A percentile compares a stretch with the other conserved stretches of the same genome.
Evolutionary conservation across 192 early-diverging fungal species (phyloP).

Genomic region (Chytriomyces sp.): DNA sequence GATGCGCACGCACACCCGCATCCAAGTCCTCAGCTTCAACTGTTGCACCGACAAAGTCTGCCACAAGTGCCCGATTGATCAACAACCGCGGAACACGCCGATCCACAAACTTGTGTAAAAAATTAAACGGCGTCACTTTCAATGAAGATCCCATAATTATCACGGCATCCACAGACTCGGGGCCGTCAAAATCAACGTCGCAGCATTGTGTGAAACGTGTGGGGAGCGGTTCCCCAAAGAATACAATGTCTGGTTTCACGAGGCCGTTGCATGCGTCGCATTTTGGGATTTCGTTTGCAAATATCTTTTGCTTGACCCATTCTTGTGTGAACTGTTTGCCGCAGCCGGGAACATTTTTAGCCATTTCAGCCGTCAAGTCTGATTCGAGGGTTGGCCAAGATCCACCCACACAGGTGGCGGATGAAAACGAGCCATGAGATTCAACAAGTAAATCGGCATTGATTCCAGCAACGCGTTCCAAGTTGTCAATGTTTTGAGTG

Average conservation of each 20-base stretch:
- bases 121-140: constrained; percentile 87
- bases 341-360: constrained; percentile 43
- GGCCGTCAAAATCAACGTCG: constrained; percentile 13
- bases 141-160: constrained; percentile 94
- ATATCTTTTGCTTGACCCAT: constrained; percentile 25
- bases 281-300: constrained; percentile 62
- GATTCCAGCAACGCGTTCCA: constrained; percentile 85
- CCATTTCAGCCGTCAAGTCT: constrained; percentile 9
- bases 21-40: background rate
- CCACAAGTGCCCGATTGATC: constrained; percentile 87
- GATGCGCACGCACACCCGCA: no score
- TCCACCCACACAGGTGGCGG: constrained; percentile 75
- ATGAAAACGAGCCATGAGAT: constrained; percentile 90
- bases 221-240: constrained; percentile 92
- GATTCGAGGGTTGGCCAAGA: no score
- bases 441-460: constrained; percentile 74
- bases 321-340: constrained; percentile 19
- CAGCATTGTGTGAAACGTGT: constrained; percentile 38
- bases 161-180: constrained; percentile 51
- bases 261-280: constrained; percentile 70
- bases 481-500: constrained; percentile 97
- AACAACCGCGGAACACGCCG: constrained; percentile 78
- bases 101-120: constrained; percentile 69
- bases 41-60: constrained; percentile 68
- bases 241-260: constrained; percentile 94